phyloP scores from a whole-genome alignment of 495 filamentous ascomycete species.

The Aspergillus avenaceus region DNA sequence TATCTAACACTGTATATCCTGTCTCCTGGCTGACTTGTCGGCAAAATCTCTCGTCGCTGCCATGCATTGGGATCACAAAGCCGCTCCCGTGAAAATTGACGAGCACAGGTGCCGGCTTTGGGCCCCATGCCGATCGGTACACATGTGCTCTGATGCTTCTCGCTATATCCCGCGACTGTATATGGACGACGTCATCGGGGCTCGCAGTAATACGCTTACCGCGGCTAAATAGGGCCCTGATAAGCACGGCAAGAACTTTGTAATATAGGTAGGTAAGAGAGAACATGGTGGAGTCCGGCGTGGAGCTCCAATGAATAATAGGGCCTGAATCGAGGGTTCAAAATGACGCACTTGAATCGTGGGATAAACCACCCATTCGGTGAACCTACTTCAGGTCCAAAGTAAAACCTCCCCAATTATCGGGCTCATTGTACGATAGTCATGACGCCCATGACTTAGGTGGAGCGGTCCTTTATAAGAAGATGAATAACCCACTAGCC shows the following conservation, averaged over 20 bases:
- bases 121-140: constrained; percentile 28
- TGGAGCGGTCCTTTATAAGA: not conserved
- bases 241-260: constrained; percentile 21
- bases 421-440: no score
- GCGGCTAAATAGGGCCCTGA: constrained; percentile 10
- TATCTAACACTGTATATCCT: constrained; percentile 41
- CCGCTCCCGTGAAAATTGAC: constrained; percentile 45
- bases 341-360: no score
- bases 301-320: not conserved
- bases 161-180: constrained; percentile 37
- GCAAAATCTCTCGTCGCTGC: constrained; percentile 40
- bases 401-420: not conserved
- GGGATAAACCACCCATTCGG: no score
- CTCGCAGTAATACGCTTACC: constrained; percentile 7
- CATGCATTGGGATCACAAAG: constrained; percentile 39
- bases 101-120: constrained; percentile 33
- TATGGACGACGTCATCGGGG: constrained; percentile 33
- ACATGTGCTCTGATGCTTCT: constrained; percentile 44
- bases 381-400: no score
- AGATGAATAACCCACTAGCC: not conserved
- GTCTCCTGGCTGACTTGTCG: constrained; percentile 30
- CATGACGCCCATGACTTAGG: not conserved
- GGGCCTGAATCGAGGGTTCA: no score
- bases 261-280: constrained; percentile 20
- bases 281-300: constrained; percentile 11